Percentiles rank a stretch among this genome's conserved stretches.
phyloP scores from a whole-genome alignment of 2,329 filamentous ascomycete species.

The Aspergillus sp. region DNA sequence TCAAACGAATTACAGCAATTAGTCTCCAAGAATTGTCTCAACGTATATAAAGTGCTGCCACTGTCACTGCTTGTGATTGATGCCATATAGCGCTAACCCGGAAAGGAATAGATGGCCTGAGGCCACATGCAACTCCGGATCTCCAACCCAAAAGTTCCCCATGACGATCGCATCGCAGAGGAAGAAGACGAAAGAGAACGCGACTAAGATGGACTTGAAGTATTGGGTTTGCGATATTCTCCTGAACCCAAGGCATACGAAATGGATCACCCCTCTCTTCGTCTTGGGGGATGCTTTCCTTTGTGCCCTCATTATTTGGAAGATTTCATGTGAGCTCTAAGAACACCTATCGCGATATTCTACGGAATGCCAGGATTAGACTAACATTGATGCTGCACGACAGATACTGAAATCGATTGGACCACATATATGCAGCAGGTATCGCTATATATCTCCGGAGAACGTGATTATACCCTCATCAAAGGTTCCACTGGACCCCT shows the following conservation, averaged over 20 bases:
- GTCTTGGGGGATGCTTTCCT: slow-evolving; percentile 67
- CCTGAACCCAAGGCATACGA: slow-evolving; percentile 51
- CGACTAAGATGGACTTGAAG: slow-evolving; percentile 28
- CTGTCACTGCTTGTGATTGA: background rate
- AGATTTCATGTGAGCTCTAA: slow-evolving; percentile 67
- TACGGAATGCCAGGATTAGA: background rate
- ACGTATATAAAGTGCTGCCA: background rate
- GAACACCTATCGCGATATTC: background rate
- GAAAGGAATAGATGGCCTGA: slow-evolving; percentile 11
- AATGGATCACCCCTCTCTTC: slow-evolving; percentile 63
- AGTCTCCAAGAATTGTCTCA: no score
- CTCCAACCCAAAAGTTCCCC: slow-evolving; percentile 1
- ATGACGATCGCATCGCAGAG: background rate
- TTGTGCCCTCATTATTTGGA: slow-evolving; percentile 71
- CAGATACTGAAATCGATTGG: slow-evolving; percentile 98
- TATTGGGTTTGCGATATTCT: slow-evolving; percentile 36
- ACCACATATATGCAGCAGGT: slow-evolving; percentile 94
- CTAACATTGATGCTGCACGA: slow-evolving; percentile 6
- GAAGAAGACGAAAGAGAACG: background rate
- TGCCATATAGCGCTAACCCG: slow-evolving; percentile 11
- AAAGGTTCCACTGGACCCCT: slow-evolving; percentile 85
- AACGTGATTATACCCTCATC: slow-evolving; percentile 83
- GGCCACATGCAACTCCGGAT: slow-evolving; percentile 9
- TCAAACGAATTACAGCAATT: background rate
- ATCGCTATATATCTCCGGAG: slow-evolving; percentile 70